Evolutionary conservation across 441 rosid species (phyloP).

Genomic region (Erodium trifolium): DNA sequence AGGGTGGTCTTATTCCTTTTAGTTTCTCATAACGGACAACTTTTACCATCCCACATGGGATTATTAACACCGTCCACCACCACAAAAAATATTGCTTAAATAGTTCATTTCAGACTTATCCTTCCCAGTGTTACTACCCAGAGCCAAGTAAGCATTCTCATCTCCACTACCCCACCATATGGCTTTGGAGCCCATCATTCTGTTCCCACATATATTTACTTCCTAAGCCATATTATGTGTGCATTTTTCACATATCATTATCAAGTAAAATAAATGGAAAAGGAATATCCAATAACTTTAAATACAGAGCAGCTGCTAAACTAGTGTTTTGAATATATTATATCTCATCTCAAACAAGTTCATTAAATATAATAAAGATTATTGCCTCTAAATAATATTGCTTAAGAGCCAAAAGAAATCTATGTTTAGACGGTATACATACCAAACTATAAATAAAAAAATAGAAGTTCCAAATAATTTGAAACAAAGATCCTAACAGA

Average conservation of each 20-base stretch:
- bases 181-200: slow-evolving; percentile 3
- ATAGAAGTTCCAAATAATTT: neutral
- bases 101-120: neutral
- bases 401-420: slow-evolving; percentile 2
- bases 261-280: neutral
- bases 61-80: neutral
- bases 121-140: neutral
- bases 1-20: neutral
- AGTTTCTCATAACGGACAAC: neutral
- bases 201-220: neutral
- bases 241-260: neutral
- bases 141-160: neutral
- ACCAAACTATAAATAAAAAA: too few relatives aligned
- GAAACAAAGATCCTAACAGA: slow-evolving; percentile 11
- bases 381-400: neutral
- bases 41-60: neutral
- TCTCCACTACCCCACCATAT: neutral
- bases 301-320: neutral
- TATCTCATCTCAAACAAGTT: neutral
- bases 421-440: too few relatives aligned
- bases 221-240: neutral
- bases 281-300: neutral
- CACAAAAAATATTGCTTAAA: neutral
- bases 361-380: neutral
- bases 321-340: neutral